Conservation (phyloP, 2,329 filamentous ascomycete genomes). For the Pochonia chlamydosporia region DNA sequence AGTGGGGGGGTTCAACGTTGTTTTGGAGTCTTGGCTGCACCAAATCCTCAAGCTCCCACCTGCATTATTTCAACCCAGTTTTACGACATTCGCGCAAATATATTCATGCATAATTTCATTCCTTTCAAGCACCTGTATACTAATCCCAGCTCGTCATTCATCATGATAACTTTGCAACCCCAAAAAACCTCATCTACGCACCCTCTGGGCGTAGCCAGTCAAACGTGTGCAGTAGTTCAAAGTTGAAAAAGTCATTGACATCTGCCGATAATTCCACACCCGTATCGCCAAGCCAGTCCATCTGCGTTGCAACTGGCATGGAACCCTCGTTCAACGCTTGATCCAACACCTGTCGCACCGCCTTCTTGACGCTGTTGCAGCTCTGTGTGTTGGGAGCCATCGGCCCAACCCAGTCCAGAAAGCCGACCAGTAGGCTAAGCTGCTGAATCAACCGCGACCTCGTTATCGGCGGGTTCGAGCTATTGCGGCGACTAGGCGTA, state of each 20-base stretch:
- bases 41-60: too few species aligned
- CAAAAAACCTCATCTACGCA: not conserved
- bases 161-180: too few species aligned
- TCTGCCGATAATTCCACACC: slow-evolving; percentile 22
- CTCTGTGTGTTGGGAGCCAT: slow-evolving; percentile 40
- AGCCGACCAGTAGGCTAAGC: slow-evolving; percentile 42
- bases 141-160: too few species aligned
- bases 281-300: slow-evolving; percentile 8
- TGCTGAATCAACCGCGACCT: slow-evolving; percentile 44
- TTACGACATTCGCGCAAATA: too few species aligned
- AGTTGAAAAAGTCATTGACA: slow-evolving; percentile 29
- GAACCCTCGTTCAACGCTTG: slow-evolving; percentile 33
- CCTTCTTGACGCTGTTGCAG: slow-evolving; percentile 34
- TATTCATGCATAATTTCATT: too few species aligned
- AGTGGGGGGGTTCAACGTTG: not conserved
- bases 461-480: slow-evolving; percentile 30
- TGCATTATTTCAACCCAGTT: too few species aligned
- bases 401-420: slow-evolving; percentile 41
- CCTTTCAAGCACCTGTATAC: too few species aligned
- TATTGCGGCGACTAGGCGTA: slow-evolving; percentile 8
- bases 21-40: too few species aligned
- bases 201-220: slow-evolving; percentile 29
- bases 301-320: slow-evolving; percentile 5
- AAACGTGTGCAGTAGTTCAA: slow-evolving; percentile 40
- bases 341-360: slow-evolving; percentile 45